These are phyloP conservation scores for Coniochaeta sp. DNA, from an alignment of 2,329 filamentous ascomycete species.

Conservation along the genomic window DNA sequence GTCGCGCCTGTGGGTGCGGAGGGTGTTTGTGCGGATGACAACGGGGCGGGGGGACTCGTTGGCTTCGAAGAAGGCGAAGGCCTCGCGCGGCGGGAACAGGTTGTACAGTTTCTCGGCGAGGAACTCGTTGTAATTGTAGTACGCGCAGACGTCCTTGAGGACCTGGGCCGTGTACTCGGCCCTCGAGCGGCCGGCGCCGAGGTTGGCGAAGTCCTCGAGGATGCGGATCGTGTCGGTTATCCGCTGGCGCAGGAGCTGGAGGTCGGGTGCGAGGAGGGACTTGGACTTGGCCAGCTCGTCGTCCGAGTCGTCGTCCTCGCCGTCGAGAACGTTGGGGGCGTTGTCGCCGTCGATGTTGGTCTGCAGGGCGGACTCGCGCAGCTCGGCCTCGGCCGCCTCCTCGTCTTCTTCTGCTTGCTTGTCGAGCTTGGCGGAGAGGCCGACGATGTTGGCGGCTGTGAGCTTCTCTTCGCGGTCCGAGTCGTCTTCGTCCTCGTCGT, in stretches of 20 bases:
- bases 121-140: slow-evolving; percentile 93
- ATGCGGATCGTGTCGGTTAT: slow-evolving; percentile 93
- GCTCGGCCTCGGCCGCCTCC: slow-evolving; percentile 75
- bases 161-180: slow-evolving; percentile 84
- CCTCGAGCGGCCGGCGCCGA: slow-evolving; percentile 75
- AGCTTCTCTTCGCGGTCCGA: slow-evolving; percentile 84
- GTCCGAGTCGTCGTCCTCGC: slow-evolving; percentile 50
- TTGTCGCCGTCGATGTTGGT: slow-evolving; percentile 84
- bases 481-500: slow-evolving; percentile 90
- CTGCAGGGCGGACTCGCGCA: slow-evolving; percentile 79
- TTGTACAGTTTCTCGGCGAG: slow-evolving; percentile 78
- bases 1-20: slow-evolving; percentile 68
- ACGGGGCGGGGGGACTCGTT: slow-evolving; percentile 83
- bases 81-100: slow-evolving; percentile 87
- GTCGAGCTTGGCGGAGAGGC: slow-evolving; percentile 80
- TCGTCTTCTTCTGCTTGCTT: slow-evolving; percentile 68
- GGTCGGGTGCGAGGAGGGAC: slow-evolving; percentile 71
- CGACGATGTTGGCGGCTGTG: slow-evolving; percentile 93
- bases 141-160: slow-evolving; percentile 85
- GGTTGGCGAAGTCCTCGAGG: slow-evolving; percentile 77
- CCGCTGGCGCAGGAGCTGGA: slow-evolving; percentile 79
- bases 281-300: slow-evolving; percentile 53
- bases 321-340: slow-evolving; percentile 58
- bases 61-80: slow-evolving; percentile 96
- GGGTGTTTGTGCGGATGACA: slow-evolving; percentile 93